Evolutionary conservation across 805 yeast species (phyloP).

Genomic region (Blastobotrys terrestris): DNA sequence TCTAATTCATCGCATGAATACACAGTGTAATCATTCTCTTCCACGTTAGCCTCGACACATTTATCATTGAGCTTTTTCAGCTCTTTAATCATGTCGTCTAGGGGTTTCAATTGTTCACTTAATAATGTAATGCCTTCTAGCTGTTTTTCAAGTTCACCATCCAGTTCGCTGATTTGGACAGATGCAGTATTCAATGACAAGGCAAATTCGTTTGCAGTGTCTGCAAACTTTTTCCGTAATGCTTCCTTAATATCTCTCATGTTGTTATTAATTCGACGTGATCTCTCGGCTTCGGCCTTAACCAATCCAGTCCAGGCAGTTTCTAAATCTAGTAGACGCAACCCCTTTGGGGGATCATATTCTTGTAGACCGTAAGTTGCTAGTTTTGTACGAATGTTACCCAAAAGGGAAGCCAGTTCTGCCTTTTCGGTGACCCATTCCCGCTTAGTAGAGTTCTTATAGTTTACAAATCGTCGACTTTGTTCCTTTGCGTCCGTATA

Average conservation of each 20-base stretch:
- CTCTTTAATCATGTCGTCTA: conserved; percentile 27
- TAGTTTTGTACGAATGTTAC: conserved; percentile 34
- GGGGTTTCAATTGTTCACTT: conserved; percentile 32
- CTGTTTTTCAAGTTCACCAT: conserved; percentile 36
- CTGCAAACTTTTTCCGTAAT: conserved; percentile 29
- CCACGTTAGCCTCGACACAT: conserved; percentile 33
- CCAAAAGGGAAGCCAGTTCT: conserved; percentile 31
- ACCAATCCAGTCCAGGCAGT: conserved; percentile 30
- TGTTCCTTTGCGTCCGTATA: conserved; percentile 27
- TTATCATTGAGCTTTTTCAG: conserved; percentile 25
- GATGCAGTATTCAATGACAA: conserved; percentile 25
- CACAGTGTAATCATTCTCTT: conserved; percentile 34
- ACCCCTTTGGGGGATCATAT: conserved; percentile 32
- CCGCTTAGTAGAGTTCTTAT: conserved; percentile 29
- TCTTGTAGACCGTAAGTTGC: conserved; percentile 31
- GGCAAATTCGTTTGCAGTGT: conserved; percentile 30
- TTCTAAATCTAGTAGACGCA: conserved; percentile 28
- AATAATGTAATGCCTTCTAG: conserved; percentile 31
- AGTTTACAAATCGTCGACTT: conserved; percentile 23
- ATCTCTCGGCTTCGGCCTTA: conserved; percentile 29
- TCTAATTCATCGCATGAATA: conserved; percentile 35
- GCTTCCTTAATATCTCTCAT: conserved; percentile 31
- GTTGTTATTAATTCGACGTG: conserved; percentile 29
- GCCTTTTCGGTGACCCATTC: conserved; percentile 35
- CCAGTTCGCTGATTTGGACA: conserved; percentile 24